Percentiles rank a stretch among this genome's conserved stretches.
These are phyloP conservation scores for Schizonepeta tenuifolia DNA, from an alignment of 257 asterid genomes.

Conservation along the genomic window DNA sequence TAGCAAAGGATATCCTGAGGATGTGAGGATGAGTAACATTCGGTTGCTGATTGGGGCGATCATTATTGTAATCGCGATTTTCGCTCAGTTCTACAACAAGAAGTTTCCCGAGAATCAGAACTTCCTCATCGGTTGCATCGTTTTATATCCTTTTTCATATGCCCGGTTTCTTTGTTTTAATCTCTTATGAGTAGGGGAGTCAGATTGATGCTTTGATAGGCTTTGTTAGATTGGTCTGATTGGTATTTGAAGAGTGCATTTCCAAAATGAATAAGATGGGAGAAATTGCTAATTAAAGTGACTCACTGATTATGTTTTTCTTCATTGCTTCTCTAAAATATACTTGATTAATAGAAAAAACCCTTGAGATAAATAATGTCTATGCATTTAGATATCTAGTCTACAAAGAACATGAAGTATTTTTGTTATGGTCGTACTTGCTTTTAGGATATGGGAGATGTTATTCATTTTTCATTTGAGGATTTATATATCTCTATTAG, in stretches of 20 bases:
- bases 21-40: constrained; percentile 82
- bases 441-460: not conserved
- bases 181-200: not conserved
- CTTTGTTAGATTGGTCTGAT: constrained; percentile 3
- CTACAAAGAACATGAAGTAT: not conserved
- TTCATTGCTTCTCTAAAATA: not conserved
- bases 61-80: constrained; percentile 72
- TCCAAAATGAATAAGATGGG: not conserved
- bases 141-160: constrained; percentile 75
- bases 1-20: constrained; percentile 80
- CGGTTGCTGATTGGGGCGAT: constrained; percentile 71
- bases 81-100: constrained; percentile 95
- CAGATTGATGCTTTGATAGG: not conserved
- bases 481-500: constrained; percentile 15
- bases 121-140: constrained; percentile 85
- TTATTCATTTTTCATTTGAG: not conserved
- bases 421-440: not conserved
- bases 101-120: constrained; percentile 83
- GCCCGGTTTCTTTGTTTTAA: constrained; percentile 13
- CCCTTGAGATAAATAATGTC: not conserved
- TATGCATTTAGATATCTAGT: not conserved
- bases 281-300: not conserved
- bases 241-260: constrained; percentile 10
- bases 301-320: not conserved
- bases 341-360: not conserved